Evolutionary conservation across 2,329 filamentous ascomycete genomes (phyloP).

Genomic region (Colletotrichum orbiculare): DNA sequence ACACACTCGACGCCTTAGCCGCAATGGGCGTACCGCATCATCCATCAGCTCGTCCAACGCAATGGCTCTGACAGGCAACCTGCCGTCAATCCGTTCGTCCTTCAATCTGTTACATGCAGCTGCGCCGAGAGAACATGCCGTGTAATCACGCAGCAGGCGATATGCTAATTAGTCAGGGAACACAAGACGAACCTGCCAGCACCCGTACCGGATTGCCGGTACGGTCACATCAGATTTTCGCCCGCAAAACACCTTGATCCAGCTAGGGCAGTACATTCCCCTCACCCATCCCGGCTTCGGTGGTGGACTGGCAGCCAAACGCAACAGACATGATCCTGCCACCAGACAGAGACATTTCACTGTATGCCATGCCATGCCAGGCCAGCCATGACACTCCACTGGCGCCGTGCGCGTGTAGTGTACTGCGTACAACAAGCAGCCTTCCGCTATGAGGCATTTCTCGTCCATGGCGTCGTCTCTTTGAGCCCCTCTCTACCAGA

Average conservation of each 20-base stretch:
- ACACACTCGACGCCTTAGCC: background rate
- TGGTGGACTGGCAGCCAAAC: conserved; percentile 8
- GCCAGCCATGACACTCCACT: conserved; percentile 29
- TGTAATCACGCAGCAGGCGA: conserved; percentile 5
- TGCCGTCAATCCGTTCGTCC: background rate
- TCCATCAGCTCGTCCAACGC: conserved; percentile 3
- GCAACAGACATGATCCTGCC: conserved; percentile 30
- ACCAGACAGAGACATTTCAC: conserved; percentile 16
- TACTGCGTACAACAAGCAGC: conserved; percentile 1
- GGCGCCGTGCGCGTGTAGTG: background rate
- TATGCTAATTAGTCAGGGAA: conserved; percentile 5
- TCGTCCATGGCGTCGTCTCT: conserved; percentile 24
- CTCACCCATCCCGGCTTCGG: conserved; percentile 11
- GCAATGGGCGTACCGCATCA: background rate
- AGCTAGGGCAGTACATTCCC: conserved; percentile 27
- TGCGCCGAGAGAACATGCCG: background rate
- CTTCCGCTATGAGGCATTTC: conserved; percentile 37
- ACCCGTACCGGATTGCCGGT: conserved; percentile 30
- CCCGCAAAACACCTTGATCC: conserved; percentile 17
- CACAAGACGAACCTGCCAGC: conserved; percentile 32
- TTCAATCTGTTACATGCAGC: conserved; percentile 7
- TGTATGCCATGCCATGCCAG: no score
- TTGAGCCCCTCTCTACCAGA: conserved; percentile 31
- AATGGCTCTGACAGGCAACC: background rate
- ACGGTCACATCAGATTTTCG: conserved; percentile 26